Conservation (phyloP, 208 protist genomes). For the Crithidia thermophila region DNA sequence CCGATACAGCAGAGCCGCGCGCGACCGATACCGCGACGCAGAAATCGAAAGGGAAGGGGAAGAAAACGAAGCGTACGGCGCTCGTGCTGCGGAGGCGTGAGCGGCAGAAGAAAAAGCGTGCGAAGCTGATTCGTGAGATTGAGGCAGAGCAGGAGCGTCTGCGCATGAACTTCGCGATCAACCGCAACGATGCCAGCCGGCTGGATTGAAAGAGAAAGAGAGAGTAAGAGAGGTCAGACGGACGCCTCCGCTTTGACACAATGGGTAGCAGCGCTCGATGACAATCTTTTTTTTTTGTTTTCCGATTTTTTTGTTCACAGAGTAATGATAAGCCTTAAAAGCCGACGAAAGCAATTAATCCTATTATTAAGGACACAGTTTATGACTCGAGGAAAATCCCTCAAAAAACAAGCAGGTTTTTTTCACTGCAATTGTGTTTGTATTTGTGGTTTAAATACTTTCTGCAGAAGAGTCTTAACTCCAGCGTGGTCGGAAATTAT, state of each 20-base stretch:
- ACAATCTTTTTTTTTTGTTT: no score
- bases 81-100: constrained; percentile 22
- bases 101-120: constrained; percentile 34
- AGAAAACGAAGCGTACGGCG: neutral
- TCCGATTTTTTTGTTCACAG: neutral
- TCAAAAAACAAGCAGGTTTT: no score
- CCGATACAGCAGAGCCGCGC: neutral
- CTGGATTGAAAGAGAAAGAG: constrained; percentile 4
- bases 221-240: neutral
- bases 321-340: no score
- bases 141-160: constrained; percentile 81
- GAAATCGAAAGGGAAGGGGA: constrained; percentile 13
- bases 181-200: constrained; percentile 46
- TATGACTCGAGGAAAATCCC: no score
- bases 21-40: neutral
- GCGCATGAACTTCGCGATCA: constrained; percentile 56
- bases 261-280: no score
- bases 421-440: no score
- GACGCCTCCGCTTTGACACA: no score
- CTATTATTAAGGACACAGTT: no score
- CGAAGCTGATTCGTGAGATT: constrained; percentile 65
- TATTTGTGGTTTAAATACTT: no score
- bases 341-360: no score
- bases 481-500: no score
- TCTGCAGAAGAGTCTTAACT: no score